phyloP scores from a whole-genome alignment of 2,329 filamentous ascomycete species.

The Penicillium crustosum region DNA sequence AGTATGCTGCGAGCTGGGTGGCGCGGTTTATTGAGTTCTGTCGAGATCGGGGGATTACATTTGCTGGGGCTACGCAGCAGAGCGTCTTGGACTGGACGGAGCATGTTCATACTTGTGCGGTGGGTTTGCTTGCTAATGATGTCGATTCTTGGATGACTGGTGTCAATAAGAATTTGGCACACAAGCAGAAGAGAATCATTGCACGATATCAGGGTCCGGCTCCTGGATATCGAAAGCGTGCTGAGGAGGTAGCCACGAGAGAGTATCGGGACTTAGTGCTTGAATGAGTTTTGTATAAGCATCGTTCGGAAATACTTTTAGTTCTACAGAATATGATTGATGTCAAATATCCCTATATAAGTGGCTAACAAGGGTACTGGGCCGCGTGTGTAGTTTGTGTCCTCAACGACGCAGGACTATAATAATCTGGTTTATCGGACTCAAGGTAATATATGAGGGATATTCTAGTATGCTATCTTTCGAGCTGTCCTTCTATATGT shows the following conservation, averaged over 20 bases:
- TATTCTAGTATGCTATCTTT: too few species aligned
- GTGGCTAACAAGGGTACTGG: too few species aligned
- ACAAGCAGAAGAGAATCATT: slow-evolving; percentile 49
- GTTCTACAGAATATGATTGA: neutral
- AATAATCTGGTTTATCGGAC: too few species aligned
- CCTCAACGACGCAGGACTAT: too few species aligned
- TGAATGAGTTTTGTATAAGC: neutral
- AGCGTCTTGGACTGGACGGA: slow-evolving; percentile 47
- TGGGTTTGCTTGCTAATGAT: slow-evolving; percentile 49
- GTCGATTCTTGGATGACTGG: slow-evolving; percentile 59
- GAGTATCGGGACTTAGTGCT: neutral
- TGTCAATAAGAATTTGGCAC: slow-evolving; percentile 52
- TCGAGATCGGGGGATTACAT: slow-evolving; percentile 26
- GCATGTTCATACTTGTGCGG: slow-evolving; percentile 50
- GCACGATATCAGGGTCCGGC: slow-evolving; percentile 50
- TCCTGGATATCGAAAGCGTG: slow-evolving; percentile 41
- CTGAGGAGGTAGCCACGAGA: slow-evolving; percentile 18
- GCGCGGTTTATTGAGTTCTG: slow-evolving; percentile 1
- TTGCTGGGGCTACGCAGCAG: slow-evolving; percentile 44
- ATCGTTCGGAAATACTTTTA: neutral
- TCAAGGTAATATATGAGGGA: too few species aligned
- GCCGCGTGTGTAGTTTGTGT: too few species aligned
- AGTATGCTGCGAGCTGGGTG: neutral
- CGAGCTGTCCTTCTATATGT: too few species aligned
- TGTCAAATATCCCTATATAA: neutral